A percentile compares a stretch with the other conserved stretches of the same genome.
Conservation (phyloP, 2,329 filamentous ascomycete species). For the Daldinia sp. region DNA sequence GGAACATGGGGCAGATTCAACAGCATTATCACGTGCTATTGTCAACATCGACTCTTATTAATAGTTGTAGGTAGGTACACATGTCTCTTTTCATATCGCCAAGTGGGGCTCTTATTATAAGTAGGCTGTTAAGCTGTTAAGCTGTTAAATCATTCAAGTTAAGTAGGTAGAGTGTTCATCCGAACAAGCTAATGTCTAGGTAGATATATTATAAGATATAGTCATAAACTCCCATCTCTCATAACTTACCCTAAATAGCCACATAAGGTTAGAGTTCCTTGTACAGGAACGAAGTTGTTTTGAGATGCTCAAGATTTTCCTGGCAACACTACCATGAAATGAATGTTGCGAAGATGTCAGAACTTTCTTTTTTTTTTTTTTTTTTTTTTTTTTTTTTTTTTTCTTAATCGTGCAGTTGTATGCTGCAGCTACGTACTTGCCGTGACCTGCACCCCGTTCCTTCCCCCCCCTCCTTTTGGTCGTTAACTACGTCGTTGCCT, state of each 20-base stretch:
- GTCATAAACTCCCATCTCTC: too few relatives aligned
- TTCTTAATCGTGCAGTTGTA: not conserved
- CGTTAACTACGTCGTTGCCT: too few relatives aligned
- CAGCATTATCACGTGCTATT: conserved; percentile 3
- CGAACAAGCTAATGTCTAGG: not conserved
- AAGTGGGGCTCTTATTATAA: not conserved
- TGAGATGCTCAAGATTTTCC: too few relatives aligned
- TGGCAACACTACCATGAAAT: too few relatives aligned
- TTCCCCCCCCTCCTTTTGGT: too few relatives aligned
- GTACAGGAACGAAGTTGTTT: too few relatives aligned
- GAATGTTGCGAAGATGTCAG: not conserved
- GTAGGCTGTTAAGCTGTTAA: not conserved
- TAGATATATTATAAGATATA: not conserved
- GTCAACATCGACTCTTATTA: not conserved
- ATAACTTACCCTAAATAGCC: too few relatives aligned
- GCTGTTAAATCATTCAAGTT: not conserved
- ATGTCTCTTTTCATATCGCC: not conserved
- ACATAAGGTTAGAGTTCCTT: too few relatives aligned
- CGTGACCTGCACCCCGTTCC: too few relatives aligned
- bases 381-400: not conserved
- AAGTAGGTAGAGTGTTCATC: not conserved
- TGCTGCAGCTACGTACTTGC: too few relatives aligned
- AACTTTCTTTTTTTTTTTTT: not conserved
- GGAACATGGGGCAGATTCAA: not conserved
- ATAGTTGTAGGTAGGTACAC: not conserved